These are phyloP conservation scores for Pisolithus orientalis DNA, from an alignment of 768 basidiomycete species.

Conservation along the genomic window DNA sequence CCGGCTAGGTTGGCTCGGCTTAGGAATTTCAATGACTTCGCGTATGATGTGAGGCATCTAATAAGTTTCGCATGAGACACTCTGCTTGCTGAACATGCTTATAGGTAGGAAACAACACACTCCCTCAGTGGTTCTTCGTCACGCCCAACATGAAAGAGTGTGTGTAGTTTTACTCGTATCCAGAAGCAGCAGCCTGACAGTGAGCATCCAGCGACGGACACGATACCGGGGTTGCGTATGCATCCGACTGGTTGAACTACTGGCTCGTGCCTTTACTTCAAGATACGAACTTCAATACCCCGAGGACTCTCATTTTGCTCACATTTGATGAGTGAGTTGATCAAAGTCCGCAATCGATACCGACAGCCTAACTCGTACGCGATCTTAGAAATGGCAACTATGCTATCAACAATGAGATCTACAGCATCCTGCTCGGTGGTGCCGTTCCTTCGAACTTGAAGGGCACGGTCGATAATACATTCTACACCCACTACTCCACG, in stretches of 20 bases:
- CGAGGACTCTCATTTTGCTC: constrained; percentile 49
- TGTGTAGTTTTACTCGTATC: neutral
- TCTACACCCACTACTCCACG: constrained; percentile 57
- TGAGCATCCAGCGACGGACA: constrained; percentile 45
- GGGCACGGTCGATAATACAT: constrained; percentile 44
- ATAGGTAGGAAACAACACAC: constrained; percentile 30
- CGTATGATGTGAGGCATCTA: constrained; percentile 36
- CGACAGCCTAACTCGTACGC: neutral
- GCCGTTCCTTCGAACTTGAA: constrained; percentile 37
- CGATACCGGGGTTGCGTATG: constrained; percentile 51
- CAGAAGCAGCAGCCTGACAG: constrained; percentile 1
- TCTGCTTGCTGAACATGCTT: neutral
- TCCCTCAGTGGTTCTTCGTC: constrained; percentile 58
- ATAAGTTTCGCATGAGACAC: neutral
- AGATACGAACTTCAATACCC: constrained; percentile 47
- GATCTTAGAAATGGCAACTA: constrained; percentile 23
- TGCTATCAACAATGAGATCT: constrained; percentile 42
- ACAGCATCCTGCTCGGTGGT: constrained; percentile 37
- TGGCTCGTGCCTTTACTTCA: constrained; percentile 49
- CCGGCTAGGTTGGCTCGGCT: constrained; percentile 36
- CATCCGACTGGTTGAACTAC: constrained; percentile 38
- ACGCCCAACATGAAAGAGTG: constrained; percentile 49
- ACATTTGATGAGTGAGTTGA: constrained; percentile 57
- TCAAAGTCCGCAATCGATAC: neutral
- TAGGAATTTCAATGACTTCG: constrained; percentile 61